Evolutionary conservation across 2,329 filamentous ascomycete species (phyloP).

Genomic region (Aspergillus uvarum): DNA sequence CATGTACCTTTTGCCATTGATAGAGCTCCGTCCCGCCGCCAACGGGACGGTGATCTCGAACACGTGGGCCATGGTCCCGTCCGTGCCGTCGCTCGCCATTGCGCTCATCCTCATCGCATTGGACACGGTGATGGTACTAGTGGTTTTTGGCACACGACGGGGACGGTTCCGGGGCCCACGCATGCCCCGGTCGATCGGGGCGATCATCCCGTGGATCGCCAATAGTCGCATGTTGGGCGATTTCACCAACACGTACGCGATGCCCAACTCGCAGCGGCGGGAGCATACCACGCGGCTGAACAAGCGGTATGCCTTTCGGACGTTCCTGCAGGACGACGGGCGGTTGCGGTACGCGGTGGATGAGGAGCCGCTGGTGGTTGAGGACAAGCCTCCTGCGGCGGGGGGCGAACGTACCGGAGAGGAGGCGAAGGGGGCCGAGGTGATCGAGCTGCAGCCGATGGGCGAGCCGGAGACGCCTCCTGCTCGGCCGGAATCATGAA

Average conservation of each 20-base stretch:
- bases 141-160: slow-evolving; percentile 35
- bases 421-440: slow-evolving; percentile 13
- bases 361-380: slow-evolving; percentile 24
- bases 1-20: slow-evolving; percentile 30
- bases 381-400: not conserved
- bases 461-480: not conserved
- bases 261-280: slow-evolving; percentile 30
- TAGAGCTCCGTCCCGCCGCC: slow-evolving; percentile 17
- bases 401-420: not conserved
- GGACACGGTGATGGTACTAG: slow-evolving; percentile 33
- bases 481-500: slow-evolving; percentile 15
- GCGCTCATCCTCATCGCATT: slow-evolving; percentile 32
- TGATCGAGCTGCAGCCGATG: slow-evolving; percentile 16
- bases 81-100: slow-evolving; percentile 28
- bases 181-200: slow-evolving; percentile 36
- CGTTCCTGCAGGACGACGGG: slow-evolving; percentile 30
- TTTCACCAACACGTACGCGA: slow-evolving; percentile 30
- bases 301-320: slow-evolving; percentile 35
- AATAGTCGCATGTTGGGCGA: slow-evolving; percentile 35
- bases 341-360: slow-evolving; percentile 36
- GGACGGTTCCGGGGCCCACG: slow-evolving; percentile 35
- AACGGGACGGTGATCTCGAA: slow-evolving; percentile 31
- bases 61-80: slow-evolving; percentile 34
- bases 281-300: slow-evolving; percentile 26
- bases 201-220: slow-evolving; percentile 36